A percentile compares a stretch with the other conserved stretches of the same genome.
Evolutionary conservation across 345 rosid genomes (phyloP).

Genomic region (Raphanus raphanistrum): DNA sequence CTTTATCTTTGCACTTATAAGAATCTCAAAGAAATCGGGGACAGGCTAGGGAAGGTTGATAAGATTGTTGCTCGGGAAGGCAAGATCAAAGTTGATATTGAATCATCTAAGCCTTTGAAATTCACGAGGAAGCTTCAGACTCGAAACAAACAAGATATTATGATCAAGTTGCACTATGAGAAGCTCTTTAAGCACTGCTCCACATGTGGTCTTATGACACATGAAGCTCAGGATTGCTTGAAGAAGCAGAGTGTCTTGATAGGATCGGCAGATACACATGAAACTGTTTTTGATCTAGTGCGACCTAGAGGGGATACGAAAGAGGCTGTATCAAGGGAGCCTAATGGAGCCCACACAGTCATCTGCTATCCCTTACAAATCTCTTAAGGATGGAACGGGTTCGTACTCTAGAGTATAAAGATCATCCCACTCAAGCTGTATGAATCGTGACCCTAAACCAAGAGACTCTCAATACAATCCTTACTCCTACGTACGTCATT

Average conservation of each 20-base stretch:
- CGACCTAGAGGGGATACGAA: too few relatives aligned
- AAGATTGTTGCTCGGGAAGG: background rate
- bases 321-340: too few relatives aligned
- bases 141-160: background rate
- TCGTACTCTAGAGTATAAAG: too few relatives aligned
- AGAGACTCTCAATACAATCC: too few relatives aligned
- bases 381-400: too few relatives aligned
- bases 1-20: background rate
- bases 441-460: too few relatives aligned
- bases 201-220: background rate
- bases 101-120: background rate
- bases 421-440: too few relatives aligned
- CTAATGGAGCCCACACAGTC: too few relatives aligned
- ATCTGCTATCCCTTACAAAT: too few relatives aligned
- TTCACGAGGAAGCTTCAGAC: background rate
- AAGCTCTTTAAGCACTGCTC: background rate
- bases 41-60: background rate
- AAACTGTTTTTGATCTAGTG: background rate
- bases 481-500: too few relatives aligned
- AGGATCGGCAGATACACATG: background rate
- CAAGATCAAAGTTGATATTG: background rate
- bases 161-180: background rate
- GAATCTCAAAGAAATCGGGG: background rate
- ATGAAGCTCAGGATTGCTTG: background rate
- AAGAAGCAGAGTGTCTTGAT: background rate